Conservation (phyloP, 2,329 filamentous ascomycete genomes). For the Phyllosticta ampelicida region DNA sequence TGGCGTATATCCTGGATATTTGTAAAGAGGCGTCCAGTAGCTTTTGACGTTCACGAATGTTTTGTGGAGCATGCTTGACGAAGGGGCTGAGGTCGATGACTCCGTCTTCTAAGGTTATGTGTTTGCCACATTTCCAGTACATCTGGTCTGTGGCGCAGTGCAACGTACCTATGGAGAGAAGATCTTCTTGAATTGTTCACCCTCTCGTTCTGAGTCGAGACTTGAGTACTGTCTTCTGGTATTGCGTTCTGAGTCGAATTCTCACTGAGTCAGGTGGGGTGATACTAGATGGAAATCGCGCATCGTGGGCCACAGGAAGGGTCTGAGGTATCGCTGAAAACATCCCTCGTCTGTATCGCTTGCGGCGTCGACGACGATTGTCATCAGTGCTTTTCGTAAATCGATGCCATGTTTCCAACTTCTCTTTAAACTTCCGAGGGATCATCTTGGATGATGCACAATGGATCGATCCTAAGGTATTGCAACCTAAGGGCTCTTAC, state of each 20-base stretch:
- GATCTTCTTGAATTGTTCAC: conserved; percentile 26
- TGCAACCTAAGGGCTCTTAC: not conserved
- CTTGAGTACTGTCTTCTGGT: not conserved
- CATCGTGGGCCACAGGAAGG: not conserved
- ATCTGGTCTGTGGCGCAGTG: conserved; percentile 23
- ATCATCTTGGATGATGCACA: conserved; percentile 11
- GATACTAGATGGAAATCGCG: not conserved
- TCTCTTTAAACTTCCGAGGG: not conserved
- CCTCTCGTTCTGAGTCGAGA: conserved; percentile 13
- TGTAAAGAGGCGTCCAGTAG: not conserved
- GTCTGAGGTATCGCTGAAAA: not conserved
- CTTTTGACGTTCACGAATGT: not conserved
- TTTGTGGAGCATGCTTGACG: not conserved
- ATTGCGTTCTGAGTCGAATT: not conserved
- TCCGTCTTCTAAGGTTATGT: not conserved
- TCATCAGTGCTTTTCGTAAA: not conserved
- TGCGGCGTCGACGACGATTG: not conserved
- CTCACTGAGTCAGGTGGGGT: not conserved
- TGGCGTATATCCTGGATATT: not conserved
- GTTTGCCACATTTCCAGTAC: conserved; percentile 24
- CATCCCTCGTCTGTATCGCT: not conserved
- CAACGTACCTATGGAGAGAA: conserved; percentile 25
- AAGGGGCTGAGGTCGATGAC: not conserved
- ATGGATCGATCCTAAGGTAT: conserved; percentile 9
- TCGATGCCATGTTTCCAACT: not conserved